phyloP scores from a whole-genome alignment of 176 grass and related monocot species.

The Aegilops bicornis region DNA sequence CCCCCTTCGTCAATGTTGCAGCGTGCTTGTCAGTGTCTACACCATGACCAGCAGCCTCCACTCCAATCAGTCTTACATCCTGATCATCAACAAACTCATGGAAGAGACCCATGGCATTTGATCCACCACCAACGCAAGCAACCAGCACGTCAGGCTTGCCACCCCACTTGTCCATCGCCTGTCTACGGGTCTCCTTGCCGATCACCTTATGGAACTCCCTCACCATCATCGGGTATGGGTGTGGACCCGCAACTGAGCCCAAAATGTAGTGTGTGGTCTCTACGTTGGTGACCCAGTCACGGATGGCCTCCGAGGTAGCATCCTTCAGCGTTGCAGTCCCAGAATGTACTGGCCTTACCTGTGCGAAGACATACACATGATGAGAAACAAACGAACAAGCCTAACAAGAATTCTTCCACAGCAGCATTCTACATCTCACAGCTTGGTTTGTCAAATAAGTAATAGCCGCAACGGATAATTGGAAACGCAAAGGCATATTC shows the following conservation, averaged over 20 bases:
- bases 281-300: conserved; percentile 95
- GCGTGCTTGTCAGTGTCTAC: conserved; percentile 90
- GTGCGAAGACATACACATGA: not conserved
- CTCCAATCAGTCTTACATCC: conserved; percentile 81
- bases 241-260: conserved; percentile 83
- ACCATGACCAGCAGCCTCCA: conserved; percentile 91
- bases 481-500: not conserved
- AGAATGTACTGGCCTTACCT: conserved; percentile 89
- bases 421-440: not conserved
- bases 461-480: not conserved
- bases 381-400: not conserved
- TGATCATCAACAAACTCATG: conserved; percentile 92
- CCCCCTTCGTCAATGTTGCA: conserved; percentile 85
- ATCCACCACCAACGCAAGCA: conserved; percentile 92
- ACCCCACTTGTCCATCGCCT: conserved; percentile 92
- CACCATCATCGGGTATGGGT: conserved; percentile 98
- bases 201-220: conserved; percentile 95
- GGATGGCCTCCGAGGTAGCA: conserved; percentile 93
- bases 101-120: conserved; percentile 97
- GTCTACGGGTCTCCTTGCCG: conserved; percentile 84
- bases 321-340: conserved; percentile 96
- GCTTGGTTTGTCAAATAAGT: not conserved
- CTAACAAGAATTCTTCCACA: not conserved
- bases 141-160: conserved; percentile 88
- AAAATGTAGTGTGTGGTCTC: conserved; percentile 95